phyloP scores from a whole-genome alignment of 805 yeast species.

The Citeromyces matritensis region DNA sequence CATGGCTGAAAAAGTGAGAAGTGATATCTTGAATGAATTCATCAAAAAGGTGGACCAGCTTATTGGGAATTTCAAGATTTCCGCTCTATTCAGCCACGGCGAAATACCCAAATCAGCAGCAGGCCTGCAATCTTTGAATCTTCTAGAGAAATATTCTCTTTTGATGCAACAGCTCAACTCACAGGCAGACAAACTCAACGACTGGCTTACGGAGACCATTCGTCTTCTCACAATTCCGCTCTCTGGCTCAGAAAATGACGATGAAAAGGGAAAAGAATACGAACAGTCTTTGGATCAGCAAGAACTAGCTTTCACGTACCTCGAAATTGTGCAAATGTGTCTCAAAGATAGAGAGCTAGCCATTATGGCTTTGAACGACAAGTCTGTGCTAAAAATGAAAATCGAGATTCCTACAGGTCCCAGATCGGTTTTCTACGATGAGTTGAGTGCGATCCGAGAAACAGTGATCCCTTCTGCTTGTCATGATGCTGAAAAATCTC shows the following conservation, averaged over 20 bases:
- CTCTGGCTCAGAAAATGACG: no score
- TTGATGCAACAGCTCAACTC: constrained; percentile 23
- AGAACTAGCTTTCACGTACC: constrained; percentile 45
- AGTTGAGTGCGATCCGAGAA: not conserved
- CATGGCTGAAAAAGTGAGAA: constrained; percentile 47
- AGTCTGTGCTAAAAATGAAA: not conserved
- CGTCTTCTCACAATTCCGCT: constrained; percentile 32
- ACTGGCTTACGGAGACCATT: constrained; percentile 30
- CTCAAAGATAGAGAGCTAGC: constrained; percentile 26
- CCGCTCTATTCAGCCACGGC: constrained; percentile 1
- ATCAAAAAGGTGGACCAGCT: constrained; percentile 17
- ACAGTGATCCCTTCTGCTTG: constrained; percentile 5
- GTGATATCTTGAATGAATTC: constrained; percentile 28
- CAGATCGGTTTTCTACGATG: not conserved
- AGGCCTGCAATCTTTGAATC: constrained; percentile 7
- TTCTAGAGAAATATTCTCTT: constrained; percentile 11
- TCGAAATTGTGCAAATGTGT: constrained; percentile 35
- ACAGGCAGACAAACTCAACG: constrained; percentile 35
- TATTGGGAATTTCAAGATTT: constrained; percentile 1
- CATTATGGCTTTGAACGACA: constrained; percentile 13
- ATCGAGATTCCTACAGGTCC: not conserved
- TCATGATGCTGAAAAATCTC: constrained; percentile 4
- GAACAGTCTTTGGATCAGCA: constrained; percentile 61
- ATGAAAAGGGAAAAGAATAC: constrained; percentile 53
- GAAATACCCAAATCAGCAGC: not conserved